A percentile compares a stretch with the other conserved stretches of the same genome.
These are phyloP conservation scores for Sapria himalayana DNA, from an alignment of 345 rosid genomes.

Conservation along the genomic window DNA sequence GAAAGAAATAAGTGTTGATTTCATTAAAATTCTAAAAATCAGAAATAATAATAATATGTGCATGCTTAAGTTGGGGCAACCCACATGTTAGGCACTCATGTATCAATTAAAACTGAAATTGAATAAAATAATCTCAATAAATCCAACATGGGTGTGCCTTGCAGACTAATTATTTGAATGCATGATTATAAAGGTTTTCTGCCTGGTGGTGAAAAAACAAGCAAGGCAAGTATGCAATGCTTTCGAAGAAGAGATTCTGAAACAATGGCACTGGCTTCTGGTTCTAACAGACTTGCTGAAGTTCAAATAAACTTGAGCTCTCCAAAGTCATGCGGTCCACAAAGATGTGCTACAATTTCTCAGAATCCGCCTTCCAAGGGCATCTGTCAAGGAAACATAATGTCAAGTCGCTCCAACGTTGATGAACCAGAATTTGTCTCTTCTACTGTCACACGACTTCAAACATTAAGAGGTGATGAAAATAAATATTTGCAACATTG, in stretches of 20 bases:
- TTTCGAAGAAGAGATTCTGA: slow-evolving; percentile 42
- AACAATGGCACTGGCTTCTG: slow-evolving; percentile 23
- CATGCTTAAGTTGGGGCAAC: too few relatives aligned
- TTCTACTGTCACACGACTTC: slow-evolving; percentile 23
- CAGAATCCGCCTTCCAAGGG: slow-evolving; percentile 36
- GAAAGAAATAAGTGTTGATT: too few relatives aligned
- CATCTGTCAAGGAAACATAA: slow-evolving; percentile 38
- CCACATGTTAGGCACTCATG: too few relatives aligned
- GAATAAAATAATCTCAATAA: too few relatives aligned
- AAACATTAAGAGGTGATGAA: slow-evolving; percentile 32
- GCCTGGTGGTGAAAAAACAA: slow-evolving; percentile 26
- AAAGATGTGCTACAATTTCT: slow-evolving; percentile 26
- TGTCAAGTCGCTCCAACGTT: slow-evolving; percentile 19
- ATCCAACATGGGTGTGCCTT: too few relatives aligned
- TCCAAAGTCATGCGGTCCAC: slow-evolving; percentile 34
- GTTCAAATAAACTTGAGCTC: slow-evolving; percentile 40
- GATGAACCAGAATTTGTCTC: slow-evolving; percentile 22
- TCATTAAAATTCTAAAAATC: too few relatives aligned
- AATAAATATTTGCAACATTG: background rate
- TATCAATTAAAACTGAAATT: too few relatives aligned
- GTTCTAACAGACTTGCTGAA: slow-evolving; percentile 37
- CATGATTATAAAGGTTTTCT: slow-evolving; percentile 27
- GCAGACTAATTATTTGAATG: too few relatives aligned
- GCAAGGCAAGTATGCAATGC: slow-evolving; percentile 17
- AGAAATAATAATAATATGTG: too few relatives aligned